Evolutionary conservation across 768 basidiomycete species (phyloP), one percentile per base, ranked within the genome.

Genomic region (Boletus speciosus): DNA sequence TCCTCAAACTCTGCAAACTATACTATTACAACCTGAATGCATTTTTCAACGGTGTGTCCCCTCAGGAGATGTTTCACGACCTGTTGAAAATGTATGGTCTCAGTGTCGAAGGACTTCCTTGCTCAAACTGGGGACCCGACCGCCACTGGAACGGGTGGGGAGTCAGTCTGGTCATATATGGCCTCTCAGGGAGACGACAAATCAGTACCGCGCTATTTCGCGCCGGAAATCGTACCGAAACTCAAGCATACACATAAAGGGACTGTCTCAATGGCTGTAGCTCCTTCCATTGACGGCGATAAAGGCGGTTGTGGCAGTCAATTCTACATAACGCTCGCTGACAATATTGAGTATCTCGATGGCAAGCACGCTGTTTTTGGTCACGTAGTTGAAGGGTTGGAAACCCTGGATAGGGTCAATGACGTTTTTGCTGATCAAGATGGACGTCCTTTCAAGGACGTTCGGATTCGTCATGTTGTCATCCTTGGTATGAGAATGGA

Each of bases 21-120:
- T 97, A 97, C 69, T 96, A 96, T 70, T 98, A 96, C 78, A 96
- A 95, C 69, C 74, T 97, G 57, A 93, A 94, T 68, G 93, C 93
- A 0, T 99, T 99, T 76, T 98, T 98, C 81, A 98, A 99, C 73
- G 93, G 94, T 94, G 56, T 52, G 87, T 74, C 25, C 16, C 6
- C 46, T 43, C 34, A 34, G 27, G n/a, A 23, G 11, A 25, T 40
- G 15, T 45, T 48, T 42, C 36, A n/a, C 27, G 29, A 35, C 35
- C 15, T 12, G 25, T 58, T 49, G 38, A 57, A 56, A 46, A 29
- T 19, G 6, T 12, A 38, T 39, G 19, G 27, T 42, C 25, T 56
- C 56, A 97, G 94, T 99, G 9, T 94, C 94, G 37, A 97, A 96
- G 72, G 93, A 98, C 67, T 99, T 99, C 61, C 81, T 99, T 48